phyloP scores from a whole-genome alignment of 2,329 filamentous ascomycete species.

The Colletotrichum chlorophyti region DNA sequence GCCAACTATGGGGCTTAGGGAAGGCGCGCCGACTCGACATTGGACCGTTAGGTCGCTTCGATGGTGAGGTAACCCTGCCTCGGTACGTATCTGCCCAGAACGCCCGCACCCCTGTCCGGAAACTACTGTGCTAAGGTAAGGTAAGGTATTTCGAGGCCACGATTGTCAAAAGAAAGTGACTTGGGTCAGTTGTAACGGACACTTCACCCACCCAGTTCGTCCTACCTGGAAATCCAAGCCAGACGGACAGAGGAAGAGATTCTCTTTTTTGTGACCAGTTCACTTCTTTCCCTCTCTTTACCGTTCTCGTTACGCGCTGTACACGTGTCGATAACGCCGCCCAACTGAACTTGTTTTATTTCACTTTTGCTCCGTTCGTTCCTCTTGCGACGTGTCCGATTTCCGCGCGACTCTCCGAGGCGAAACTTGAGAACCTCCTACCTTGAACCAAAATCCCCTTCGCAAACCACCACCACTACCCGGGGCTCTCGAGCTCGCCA shows the following conservation, averaged over 20 bases:
- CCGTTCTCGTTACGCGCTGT: no score
- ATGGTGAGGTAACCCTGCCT: slow-evolving; percentile 3
- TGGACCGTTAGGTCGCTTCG: slow-evolving; percentile 29
- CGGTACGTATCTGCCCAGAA: not conserved
- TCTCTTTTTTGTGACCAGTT: not conserved
- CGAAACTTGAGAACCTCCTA: no score
- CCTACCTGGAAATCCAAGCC: not conserved
- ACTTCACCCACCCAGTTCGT: slow-evolving; percentile 1
- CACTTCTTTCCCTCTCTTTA: not conserved
- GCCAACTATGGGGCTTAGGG: slow-evolving; percentile 2
- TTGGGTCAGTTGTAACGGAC: not conserved
- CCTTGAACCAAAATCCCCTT: no score
- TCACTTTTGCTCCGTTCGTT: not conserved
- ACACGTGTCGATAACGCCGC: no score
- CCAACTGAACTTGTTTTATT: not conserved
- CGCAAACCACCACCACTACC: not conserved
- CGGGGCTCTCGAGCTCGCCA: slow-evolving; percentile 39
- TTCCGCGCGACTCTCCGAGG: slow-evolving; percentile 9
- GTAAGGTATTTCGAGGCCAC: slow-evolving; percentile 42
- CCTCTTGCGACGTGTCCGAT: slow-evolving; percentile 3
- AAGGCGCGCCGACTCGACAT: slow-evolving; percentile 13
- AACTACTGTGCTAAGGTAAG: slow-evolving; percentile 4
- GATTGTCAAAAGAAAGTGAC: slow-evolving; percentile 36
- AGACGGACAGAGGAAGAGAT: not conserved
- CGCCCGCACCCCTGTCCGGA: not conserved